Conservation (phyloP, 129 eudicot genomes). For the Flaveria linearis region DNA sequence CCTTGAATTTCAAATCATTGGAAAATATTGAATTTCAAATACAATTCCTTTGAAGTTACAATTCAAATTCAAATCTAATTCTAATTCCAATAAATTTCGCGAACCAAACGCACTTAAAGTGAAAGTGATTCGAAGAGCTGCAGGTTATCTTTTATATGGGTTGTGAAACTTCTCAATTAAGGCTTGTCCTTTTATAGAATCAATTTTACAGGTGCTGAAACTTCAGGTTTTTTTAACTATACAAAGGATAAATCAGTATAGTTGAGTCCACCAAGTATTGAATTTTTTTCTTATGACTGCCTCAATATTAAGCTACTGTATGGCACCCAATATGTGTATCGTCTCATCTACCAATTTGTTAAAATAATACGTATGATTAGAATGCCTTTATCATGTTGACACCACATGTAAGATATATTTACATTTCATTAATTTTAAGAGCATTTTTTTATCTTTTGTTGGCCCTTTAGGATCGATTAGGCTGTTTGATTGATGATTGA, state of each 20-base stretch:
- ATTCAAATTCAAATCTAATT: too few species aligned
- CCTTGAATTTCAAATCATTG: too few species aligned
- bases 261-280: neutral
- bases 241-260: neutral
- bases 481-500: too few species aligned
- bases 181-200: conserved; percentile 86
- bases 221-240: neutral
- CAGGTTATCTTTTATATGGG: conserved; percentile 91
- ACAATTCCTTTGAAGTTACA: too few species aligned
- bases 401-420: neutral
- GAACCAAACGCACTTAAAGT: too few species aligned
- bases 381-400: neutral
- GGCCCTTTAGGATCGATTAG: too few species aligned
- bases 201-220: conserved; percentile 55
- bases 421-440: neutral
- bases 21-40: too few species aligned
- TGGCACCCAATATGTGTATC: neutral
- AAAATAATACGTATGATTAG: neutral
- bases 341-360: neutral
- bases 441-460: neutral
- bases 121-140: conserved; percentile 79
- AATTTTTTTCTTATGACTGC: neutral
- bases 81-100: too few species aligned
- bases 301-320: neutral
- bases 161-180: conserved; percentile 76